Base-by-base conservation (phyloP, 805 yeast genomes). In the Cyberlindnera japonica region DNA sequence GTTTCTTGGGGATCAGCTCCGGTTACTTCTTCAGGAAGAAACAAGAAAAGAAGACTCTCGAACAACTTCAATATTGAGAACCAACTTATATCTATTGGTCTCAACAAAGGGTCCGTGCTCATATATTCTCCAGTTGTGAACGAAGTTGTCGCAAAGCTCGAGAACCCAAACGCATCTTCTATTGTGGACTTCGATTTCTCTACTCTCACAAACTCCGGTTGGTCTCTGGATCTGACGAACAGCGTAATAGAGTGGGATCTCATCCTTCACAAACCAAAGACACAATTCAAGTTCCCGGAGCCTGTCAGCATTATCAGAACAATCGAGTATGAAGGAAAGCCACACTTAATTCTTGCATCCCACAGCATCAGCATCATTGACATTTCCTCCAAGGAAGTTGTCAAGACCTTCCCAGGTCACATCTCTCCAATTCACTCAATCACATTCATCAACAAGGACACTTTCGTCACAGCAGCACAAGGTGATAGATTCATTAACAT, bases 401-500 rank as follows among this genome's bases (percentile, higher is more conserved):
- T 72, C 14, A 68, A 67, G 49, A 71, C 79, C 2, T 79, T 76
- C 56, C 88, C 95, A 2, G 95, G 91, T 20, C 95, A 87, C 57
- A 76, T 85, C 22, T 73, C 84, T 15, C 81, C 88, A 4, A 72
- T 87, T 29, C 70, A 68, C 50, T 61, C 77, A 11, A 61, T 81
- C 10, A 41, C 71, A 26, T 63, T 72, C 6, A 55, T 71, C 15
- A 32, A 59, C 17, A 63, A 73, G 34, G 65, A 64, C 33, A 33
- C 41, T 3, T 77, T 88, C 51, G 60, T 85, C 31, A 81, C 93
- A 1, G 74, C 83, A 37, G 95, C 96, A 2, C 67, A 68, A 25
- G 81, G 81, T 45, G 98, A 90, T 60, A 74, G 97, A 50, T 88
- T 86, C 59, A 71, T 89, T 49, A 87, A 87, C 58, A 66, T 84